Evolutionary conservation across 345 rosid species (phyloP).

Genomic region (Adansonia digitata): DNA sequence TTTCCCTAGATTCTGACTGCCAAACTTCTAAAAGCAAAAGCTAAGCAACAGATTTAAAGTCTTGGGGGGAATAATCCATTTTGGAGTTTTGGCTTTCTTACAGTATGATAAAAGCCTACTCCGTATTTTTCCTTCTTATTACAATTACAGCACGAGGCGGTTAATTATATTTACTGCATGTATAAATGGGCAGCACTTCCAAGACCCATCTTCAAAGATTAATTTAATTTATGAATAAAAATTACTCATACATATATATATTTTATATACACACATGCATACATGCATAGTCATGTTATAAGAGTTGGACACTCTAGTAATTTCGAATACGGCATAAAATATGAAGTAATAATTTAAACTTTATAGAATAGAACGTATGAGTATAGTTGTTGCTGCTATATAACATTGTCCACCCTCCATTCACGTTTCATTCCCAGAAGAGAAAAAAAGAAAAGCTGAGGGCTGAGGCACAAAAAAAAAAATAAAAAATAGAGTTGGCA

Average conservation of each 20-base stretch:
- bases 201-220: not conserved
- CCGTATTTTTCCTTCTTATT: not conserved
- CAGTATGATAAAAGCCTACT: not conserved
- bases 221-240: too few relatives aligned
- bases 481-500: not conserved
- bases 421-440: conserved; percentile 8
- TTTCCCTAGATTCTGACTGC: too few relatives aligned
- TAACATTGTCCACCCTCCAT: conserved; percentile 11
- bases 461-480: too few relatives aligned
- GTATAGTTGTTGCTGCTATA: conserved; percentile 27
- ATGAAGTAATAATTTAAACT: not conserved
- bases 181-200: not conserved
- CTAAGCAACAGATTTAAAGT: not conserved
- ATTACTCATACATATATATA: too few relatives aligned
- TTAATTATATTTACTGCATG: not conserved
- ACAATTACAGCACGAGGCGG: conserved; percentile 17
- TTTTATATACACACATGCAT: too few relatives aligned
- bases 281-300: not conserved
- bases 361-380: not conserved
- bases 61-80: too few relatives aligned
- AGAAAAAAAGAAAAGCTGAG: not conserved
- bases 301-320: not conserved
- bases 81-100: too few relatives aligned
- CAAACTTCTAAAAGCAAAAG: too few relatives aligned
- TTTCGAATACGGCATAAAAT: conserved; percentile 1